phyloP scores from a whole-genome alignment of 108 stramenopile species.

The Chaetoceros tenuissimus region DNA sequence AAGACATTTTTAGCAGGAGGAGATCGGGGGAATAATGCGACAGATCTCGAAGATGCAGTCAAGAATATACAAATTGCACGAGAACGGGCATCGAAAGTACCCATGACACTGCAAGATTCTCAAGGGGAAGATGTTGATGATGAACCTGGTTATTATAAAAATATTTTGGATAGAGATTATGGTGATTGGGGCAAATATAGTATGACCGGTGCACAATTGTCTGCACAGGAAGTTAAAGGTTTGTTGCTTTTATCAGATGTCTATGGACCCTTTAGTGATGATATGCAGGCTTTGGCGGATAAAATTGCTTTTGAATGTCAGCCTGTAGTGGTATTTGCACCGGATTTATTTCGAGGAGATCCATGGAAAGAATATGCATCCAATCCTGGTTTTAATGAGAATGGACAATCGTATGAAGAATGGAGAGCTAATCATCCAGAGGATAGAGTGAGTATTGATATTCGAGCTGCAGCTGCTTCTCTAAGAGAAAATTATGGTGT shows the following conservation, averaged over 20 bases:
- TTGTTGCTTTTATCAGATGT: slow-evolving; percentile 75
- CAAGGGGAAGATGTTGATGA: slow-evolving; percentile 47
- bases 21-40: slow-evolving; percentile 5
- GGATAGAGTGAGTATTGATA: slow-evolving; percentile 65
- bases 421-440: slow-evolving; percentile 70
- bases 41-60: slow-evolving; percentile 24
- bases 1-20: slow-evolving; percentile 59
- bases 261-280: slow-evolving; percentile 61
- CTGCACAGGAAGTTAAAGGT: slow-evolving; percentile 71
- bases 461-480: slow-evolving; percentile 71
- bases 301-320: slow-evolving; percentile 91
- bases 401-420: slow-evolving; percentile 61
- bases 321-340: slow-evolving; percentile 77
- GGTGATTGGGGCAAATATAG: slow-evolving; percentile 78
- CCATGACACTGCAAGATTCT: slow-evolving; percentile 38
- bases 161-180: slow-evolving; percentile 60
- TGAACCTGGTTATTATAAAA: slow-evolving; percentile 41
- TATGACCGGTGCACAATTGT: slow-evolving; percentile 69
- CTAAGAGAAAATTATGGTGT: slow-evolving; percentile 72
- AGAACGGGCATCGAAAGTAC: slow-evolving; percentile 26
- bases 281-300: slow-evolving; percentile 63
- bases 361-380: slow-evolving; percentile 55
- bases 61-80: slow-evolving; percentile 55
- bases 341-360: slow-evolving; percentile 70
- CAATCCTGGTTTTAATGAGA: slow-evolving; percentile 32